Evolutionary conservation across 1,284 basidiomycete species (phyloP), one percentile per base, ranked within the genome.

Genomic region (Ceratorhiza oryzae-sativae): DNA sequence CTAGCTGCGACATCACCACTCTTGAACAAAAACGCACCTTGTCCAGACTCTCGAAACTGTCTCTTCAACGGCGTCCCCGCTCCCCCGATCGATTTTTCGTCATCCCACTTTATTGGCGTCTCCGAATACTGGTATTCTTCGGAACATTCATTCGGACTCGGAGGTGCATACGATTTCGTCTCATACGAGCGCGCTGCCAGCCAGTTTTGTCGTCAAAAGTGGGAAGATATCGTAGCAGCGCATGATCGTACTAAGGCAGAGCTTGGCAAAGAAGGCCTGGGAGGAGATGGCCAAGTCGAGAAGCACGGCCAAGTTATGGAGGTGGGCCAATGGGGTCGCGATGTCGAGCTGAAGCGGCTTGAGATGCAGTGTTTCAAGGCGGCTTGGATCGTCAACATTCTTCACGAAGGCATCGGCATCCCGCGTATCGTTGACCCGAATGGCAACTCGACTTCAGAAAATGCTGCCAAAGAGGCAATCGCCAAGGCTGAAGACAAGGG

Each of bases 351-450:
- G 46, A 87, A 91, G 42, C 87, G 97, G 39, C 82, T 99, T 73
- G 88, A 97, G 82, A 93, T 97, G 91, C 97, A 99, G 79, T 99
- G 97, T 80, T 99, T 99, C 89, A 99, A 99, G 80, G 95, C 97
- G 0, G 96, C 97, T 1, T 99, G 97, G 97, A 88, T 99, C 72
- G 90, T 92, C 71, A 98, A 98, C 78, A 92, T 99, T 27, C 82
- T 99, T 3, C 97, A 99, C 78, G 94, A 98, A 78, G 97, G 97
- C 27, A 91, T 99, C 70, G 95, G 95, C 15, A 88, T 99, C 78
- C 97, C 97, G 12, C 87, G 97, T 20, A 90, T 98, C 39, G 87
- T 94, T 53, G 96, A 98, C 79, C 84, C 86, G 1, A 91, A 87
- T 4, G 94, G 94, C 0, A 91, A 92, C 76, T 79, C 79, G 36